Conservation (phyloP, 345 rosid species). For the Murraya paniculata region DNA sequence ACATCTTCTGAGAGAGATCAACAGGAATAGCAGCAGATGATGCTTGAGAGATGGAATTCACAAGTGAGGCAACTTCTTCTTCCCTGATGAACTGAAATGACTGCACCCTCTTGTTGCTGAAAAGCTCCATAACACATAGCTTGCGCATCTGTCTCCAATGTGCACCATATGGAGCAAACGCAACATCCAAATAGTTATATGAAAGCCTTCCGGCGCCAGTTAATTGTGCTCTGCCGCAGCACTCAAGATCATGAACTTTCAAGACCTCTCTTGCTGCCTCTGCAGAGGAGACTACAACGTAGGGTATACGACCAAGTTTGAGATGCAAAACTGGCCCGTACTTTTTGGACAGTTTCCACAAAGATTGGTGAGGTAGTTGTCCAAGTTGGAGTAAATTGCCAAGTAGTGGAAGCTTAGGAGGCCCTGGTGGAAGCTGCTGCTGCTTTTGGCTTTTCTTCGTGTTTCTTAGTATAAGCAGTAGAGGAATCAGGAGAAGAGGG, state of each 20-base stretch:
- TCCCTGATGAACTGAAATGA: conserved; percentile 37
- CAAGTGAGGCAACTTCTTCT: conserved; percentile 29
- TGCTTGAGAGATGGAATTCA: conserved; percentile 27
- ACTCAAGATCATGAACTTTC: conserved; percentile 28
- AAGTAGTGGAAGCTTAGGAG: conserved; percentile 29
- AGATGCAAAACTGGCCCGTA: conserved; percentile 36
- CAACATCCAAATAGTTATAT: conserved; percentile 16
- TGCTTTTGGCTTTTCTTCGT: not conserved
- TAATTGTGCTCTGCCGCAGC: conserved; percentile 29
- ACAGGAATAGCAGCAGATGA: conserved; percentile 15
- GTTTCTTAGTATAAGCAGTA: not conserved
- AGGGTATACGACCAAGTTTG: conserved; percentile 27
- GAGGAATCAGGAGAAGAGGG: conserved; percentile 5
- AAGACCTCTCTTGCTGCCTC: conserved; percentile 35
- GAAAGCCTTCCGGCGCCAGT: conserved; percentile 21
- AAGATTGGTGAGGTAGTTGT: conserved; percentile 32
- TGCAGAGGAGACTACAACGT: conserved; percentile 27
- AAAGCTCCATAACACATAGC: conserved; percentile 26
- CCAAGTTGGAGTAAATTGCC: conserved; percentile 38
- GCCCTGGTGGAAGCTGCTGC: conserved; percentile 23
- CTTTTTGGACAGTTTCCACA: conserved; percentile 27
- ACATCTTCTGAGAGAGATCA: conserved; percentile 29
- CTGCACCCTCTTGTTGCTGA: conserved; percentile 27
- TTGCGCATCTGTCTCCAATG: conserved; percentile 35
- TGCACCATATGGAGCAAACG: conserved; percentile 32